Evolutionary conservation across 495 filamentous ascomycete genomes (phyloP).

Genomic region (Penicillium nucicola): DNA sequence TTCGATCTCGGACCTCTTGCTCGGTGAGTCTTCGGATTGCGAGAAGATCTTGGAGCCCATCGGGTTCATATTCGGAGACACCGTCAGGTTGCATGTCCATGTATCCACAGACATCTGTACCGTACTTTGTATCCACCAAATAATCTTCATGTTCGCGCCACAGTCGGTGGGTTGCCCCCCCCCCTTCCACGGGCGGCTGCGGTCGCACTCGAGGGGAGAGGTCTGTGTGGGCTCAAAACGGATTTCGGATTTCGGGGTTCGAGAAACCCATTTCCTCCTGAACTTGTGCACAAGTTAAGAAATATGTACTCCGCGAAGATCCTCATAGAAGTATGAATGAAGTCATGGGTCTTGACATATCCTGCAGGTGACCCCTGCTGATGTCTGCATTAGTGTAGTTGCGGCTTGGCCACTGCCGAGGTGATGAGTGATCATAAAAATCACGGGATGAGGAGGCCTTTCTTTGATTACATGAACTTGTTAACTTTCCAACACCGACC

Average conservation of each 20-base stretch:
- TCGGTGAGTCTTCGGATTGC: neutral
- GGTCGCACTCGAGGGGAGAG: neutral
- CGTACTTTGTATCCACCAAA: too few species aligned
- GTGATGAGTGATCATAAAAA: slow-evolving; percentile 1
- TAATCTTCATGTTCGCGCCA: too few species aligned
- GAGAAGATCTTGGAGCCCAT: neutral
- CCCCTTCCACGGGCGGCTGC: too few species aligned
- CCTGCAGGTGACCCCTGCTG: too few species aligned
- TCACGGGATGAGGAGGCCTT: neutral
- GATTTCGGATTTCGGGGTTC: neutral
- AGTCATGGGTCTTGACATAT: too few species aligned
- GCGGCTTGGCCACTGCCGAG: neutral
- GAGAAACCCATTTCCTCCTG: too few species aligned
- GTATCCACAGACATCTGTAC: too few species aligned
- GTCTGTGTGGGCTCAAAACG: neutral
- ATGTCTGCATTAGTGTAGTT: neutral
- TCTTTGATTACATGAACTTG: slow-evolving; percentile 1
- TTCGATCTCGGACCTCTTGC: slow-evolving; percentile 2
- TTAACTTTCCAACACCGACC: neutral
- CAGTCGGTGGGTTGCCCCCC: neutral
- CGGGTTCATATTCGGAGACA: too few species aligned
- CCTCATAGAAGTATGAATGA: too few species aligned
- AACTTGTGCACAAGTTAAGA: too few species aligned
- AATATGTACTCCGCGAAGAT: too few species aligned
- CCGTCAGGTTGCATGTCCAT: too few species aligned